Conservation (phyloP, 1,284 basidiomycete species). For the Tylopilus sp. region DNA sequence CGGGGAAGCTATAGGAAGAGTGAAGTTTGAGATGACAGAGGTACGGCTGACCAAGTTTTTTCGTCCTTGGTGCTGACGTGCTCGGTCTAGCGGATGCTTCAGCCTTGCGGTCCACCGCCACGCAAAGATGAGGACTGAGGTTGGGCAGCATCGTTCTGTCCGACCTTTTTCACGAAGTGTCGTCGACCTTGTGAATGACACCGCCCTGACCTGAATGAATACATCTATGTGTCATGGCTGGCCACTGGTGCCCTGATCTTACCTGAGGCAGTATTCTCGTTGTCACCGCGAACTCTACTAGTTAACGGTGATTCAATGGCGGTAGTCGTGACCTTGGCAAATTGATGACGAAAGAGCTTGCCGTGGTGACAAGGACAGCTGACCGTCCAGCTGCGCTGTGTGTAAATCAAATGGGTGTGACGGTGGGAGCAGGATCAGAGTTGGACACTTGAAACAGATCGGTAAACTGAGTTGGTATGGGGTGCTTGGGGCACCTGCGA, state of each 20-base stretch:
- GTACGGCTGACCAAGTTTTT: constrained; percentile 41
- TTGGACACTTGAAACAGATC: background rate
- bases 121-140: constrained; percentile 79
- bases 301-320: background rate
- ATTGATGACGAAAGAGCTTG: background rate
- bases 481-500: background rate
- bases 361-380: background rate
- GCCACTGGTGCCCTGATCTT: background rate
- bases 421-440: constrained; percentile 1
- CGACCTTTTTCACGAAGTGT: background rate
- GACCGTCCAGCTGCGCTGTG: background rate
- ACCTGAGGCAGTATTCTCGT: background rate
- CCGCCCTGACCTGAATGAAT: background rate
- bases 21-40: constrained; percentile 96
- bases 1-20: constrained; percentile 83
- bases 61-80: constrained; percentile 3
- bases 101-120: constrained; percentile 96
- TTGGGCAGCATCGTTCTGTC: too few species aligned
- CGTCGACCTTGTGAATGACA: background rate
- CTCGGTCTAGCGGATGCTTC: constrained; percentile 80
- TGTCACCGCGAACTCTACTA: background rate
- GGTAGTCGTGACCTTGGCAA: background rate
- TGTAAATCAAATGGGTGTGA: background rate
- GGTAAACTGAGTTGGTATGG: background rate
- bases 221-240: background rate